A percentile compares a stretch with the other conserved stretches of the same genome.
These are phyloP conservation scores for Amauroascus verrucosus DNA, from an alignment of 2,329 filamentous ascomycete genomes.

Conservation along the genomic window DNA sequence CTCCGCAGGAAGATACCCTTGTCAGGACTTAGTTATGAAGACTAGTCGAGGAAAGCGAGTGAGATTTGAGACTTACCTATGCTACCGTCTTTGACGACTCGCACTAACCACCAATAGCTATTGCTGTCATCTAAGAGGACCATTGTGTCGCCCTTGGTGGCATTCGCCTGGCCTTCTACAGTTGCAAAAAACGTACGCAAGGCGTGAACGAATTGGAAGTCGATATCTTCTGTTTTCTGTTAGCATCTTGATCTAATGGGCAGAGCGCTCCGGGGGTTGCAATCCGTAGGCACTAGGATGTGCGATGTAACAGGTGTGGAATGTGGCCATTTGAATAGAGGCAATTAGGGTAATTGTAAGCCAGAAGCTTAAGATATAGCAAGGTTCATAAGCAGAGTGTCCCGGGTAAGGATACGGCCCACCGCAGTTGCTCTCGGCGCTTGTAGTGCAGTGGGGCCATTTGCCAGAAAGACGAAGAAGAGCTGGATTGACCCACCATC, in stretches of 20 bases:
- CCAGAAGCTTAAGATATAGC: too few species aligned
- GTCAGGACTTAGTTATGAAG: constrained; percentile 35
- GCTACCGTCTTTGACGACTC: constrained; percentile 93
- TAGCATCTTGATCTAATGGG: constrained; percentile 11
- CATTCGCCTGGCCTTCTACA: constrained; percentile 95
- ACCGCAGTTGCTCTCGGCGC: too few species aligned
- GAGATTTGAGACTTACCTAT: constrained; percentile 51
- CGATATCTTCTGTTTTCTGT: constrained; percentile 77
- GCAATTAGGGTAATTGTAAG: too few species aligned
- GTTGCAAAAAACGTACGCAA: constrained; percentile 96
- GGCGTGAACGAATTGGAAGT: constrained; percentile 99
- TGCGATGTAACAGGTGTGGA: too few species aligned
- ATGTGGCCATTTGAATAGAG: too few species aligned
- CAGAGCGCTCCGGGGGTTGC: too few species aligned
- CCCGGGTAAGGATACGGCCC: too few species aligned
- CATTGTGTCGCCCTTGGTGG: constrained; percentile 97
- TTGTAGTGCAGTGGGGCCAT: too few species aligned
- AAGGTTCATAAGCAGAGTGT: too few species aligned
- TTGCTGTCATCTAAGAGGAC: constrained; percentile 96
- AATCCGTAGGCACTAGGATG: too few species aligned
- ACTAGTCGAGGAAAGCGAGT: not conserved
- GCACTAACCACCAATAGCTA: constrained; percentile 98
- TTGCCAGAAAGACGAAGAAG: constrained; percentile 18
- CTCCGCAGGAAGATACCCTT: constrained; percentile 93
- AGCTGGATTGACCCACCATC: constrained; percentile 70